Percentiles rank a stretch among this genome's conserved stretches.
Conservation (phyloP, 805 yeast species). For the Suhomyces canberraensis region DNA sequence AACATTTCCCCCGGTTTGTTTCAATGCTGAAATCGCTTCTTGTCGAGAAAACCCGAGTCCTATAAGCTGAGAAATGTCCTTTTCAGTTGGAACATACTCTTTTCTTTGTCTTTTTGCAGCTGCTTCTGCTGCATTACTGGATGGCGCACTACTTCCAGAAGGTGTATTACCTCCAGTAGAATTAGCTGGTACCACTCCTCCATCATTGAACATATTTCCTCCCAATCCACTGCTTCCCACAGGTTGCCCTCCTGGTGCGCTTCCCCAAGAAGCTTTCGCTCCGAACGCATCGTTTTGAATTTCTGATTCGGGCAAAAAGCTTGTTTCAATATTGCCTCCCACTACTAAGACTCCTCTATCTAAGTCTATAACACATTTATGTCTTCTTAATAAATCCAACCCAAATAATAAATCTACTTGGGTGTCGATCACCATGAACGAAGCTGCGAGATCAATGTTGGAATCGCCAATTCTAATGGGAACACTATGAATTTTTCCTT, state of each 20-base stretch:
- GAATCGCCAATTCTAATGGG: slow-evolving; percentile 72
- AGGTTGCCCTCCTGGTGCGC: slow-evolving; percentile 9
- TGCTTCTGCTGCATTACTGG: slow-evolving; percentile 3
- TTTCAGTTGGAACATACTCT: slow-evolving; percentile 13
- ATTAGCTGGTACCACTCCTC: slow-evolving; percentile 7
- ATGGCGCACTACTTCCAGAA: background rate
- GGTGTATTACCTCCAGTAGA: background rate
- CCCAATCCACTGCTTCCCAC: slow-evolving; percentile 24
- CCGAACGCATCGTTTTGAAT: slow-evolving; percentile 38
- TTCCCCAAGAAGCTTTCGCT: slow-evolving; percentile 7
- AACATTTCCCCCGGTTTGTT: slow-evolving; percentile 67
- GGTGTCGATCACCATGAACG: slow-evolving; percentile 54
- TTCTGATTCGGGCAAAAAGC: slow-evolving; percentile 71
- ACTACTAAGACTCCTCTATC: slow-evolving; percentile 60
- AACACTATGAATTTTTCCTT: slow-evolving; percentile 86
- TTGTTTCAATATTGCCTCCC: slow-evolving; percentile 66
- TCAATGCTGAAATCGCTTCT: slow-evolving; percentile 64
- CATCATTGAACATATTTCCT: slow-evolving; percentile 28
- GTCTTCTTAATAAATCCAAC: slow-evolving; percentile 84
- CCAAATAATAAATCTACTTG: slow-evolving; percentile 78
- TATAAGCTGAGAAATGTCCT: slow-evolving; percentile 39
- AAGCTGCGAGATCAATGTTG: slow-evolving; percentile 36
- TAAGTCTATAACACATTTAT: slow-evolving; percentile 79
- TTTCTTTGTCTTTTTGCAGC: slow-evolving; percentile 10
- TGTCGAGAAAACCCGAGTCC: slow-evolving; percentile 67